These are phyloP conservation scores for Exophiala dermatitidis DNA, from an alignment of 2,329 filamentous ascomycete genomes.

Conservation along the genomic window DNA sequence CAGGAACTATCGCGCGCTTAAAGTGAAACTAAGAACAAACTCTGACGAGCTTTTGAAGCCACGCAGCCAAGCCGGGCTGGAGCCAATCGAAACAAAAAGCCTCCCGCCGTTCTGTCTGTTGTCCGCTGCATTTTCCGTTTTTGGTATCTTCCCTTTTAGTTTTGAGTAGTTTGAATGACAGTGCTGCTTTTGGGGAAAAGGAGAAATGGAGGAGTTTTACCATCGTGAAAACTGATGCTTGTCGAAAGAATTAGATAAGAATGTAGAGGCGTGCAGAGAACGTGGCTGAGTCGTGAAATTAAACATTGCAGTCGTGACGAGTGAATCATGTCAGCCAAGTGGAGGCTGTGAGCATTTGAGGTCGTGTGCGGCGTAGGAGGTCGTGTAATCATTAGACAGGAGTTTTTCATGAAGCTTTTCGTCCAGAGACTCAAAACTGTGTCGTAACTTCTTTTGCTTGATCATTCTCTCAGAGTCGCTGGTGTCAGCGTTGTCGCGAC, in stretches of 20 bases:
- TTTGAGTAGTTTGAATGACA: constrained; percentile 4
- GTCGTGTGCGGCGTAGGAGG: constrained; percentile 17
- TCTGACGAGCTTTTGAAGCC: constrained; percentile 14
- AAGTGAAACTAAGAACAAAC: not conserved
- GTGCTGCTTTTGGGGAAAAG: constrained; percentile 9
- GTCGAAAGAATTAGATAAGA: constrained; percentile 3
- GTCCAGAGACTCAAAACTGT: constrained; percentile 6
- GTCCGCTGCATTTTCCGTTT: constrained; percentile 8
- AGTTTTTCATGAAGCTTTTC: constrained; percentile 21
- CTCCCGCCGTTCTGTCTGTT: constrained; percentile 12
- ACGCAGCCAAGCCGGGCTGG: not conserved
- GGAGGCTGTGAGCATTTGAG: constrained; percentile 17
- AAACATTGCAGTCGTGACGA: not conserved
- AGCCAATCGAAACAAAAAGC: constrained; percentile 12
- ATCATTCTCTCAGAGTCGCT: constrained; percentile 67
- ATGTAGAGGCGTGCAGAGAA: not conserved
- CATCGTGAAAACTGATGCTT: constrained; percentile 6
- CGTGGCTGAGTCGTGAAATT: not conserved
- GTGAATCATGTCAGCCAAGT: constrained; percentile 9
- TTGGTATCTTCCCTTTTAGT: constrained; percentile 5
- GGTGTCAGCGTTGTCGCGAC: constrained; percentile 80
- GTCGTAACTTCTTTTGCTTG: constrained; percentile 17
- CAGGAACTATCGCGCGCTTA: not conserved
- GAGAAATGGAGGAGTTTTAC: not conserved
- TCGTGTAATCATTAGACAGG: constrained; percentile 18